A percentile compares a stretch with the other conserved stretches of the same genome.
Evolutionary conservation across 2,329 filamentous ascomycete species (phyloP).

Genomic region (Escovopsis sp.): DNA sequence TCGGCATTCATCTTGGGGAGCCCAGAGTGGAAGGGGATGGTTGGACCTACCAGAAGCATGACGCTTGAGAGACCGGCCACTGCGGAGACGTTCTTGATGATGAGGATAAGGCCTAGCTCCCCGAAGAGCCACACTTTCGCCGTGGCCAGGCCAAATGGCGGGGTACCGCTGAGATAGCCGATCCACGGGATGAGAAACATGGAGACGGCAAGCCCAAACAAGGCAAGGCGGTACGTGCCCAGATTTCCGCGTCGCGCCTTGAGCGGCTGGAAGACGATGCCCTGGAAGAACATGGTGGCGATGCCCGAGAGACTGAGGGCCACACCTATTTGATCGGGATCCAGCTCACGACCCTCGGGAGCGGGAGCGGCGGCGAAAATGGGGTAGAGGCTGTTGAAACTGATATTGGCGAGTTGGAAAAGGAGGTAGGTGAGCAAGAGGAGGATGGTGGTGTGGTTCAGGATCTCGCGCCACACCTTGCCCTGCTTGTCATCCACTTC

Average conservation of each 20-base stretch:
- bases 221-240: slow-evolving; percentile 62
- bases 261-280: slow-evolving; percentile 67
- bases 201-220: slow-evolving; percentile 66
- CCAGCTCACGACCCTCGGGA: slow-evolving; percentile 63
- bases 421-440: slow-evolving; percentile 78
- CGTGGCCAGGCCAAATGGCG: slow-evolving; percentile 40
- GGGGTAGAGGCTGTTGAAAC: slow-evolving; percentile 88
- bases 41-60: slow-evolving; percentile 56
- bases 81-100: slow-evolving; percentile 80
- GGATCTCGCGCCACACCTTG: slow-evolving; percentile 35
- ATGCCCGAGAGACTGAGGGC: slow-evolving; percentile 72
- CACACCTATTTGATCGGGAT: slow-evolving; percentile 69
- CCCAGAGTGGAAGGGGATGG: not conserved
- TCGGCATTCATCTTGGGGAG: not conserved
- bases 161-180: slow-evolving; percentile 52
- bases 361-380: slow-evolving; percentile 69
- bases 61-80: slow-evolving; percentile 85
- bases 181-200: slow-evolving; percentile 86
- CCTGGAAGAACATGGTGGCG: slow-evolving; percentile 80
- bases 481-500: not conserved
- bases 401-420: slow-evolving; percentile 87
- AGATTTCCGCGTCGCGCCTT: slow-evolving; percentile 73
- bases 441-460: slow-evolving; percentile 69
- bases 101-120: slow-evolving; percentile 65
- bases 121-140: slow-evolving; percentile 60